Conservation (phyloP, 257 asterid genomes). For the Solanum paucissectum region DNA sequence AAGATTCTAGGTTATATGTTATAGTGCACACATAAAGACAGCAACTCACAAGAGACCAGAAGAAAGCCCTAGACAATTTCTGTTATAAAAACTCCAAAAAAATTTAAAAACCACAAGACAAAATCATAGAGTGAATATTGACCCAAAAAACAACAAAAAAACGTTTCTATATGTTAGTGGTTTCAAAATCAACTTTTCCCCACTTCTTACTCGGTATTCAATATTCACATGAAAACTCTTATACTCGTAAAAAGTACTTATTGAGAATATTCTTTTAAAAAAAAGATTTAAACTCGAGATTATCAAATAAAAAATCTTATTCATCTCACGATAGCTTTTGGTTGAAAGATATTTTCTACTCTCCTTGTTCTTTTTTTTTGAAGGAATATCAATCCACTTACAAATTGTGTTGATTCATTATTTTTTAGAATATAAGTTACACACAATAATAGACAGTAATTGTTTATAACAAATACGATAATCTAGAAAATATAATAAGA, state of each 20-base stretch:
- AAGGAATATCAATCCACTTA: background rate
- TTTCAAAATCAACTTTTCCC: background rate
- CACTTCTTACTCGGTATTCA: fast-evolving
- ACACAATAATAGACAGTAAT: background rate
- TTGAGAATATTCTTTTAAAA: too few species aligned
- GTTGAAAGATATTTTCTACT: background rate
- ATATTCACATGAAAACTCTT: background rate
- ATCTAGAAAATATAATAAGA: background rate
- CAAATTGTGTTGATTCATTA: background rate
- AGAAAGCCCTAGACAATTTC: background rate
- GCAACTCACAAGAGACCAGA: background rate
- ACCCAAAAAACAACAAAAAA: background rate
- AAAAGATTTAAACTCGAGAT: background rate
- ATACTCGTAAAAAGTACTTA: background rate
- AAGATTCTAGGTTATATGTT: background rate
- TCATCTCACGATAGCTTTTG: background rate
- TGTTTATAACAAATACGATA: background rate
- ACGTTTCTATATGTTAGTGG: background rate
- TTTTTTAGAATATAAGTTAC: background rate
- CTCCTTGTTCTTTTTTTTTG: background rate
- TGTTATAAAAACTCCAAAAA: background rate
- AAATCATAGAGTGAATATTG: background rate
- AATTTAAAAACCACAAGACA: background rate
- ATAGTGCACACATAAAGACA: background rate
- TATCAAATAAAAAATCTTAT: background rate